Evolutionary conservation across 176 grass and related monocot genomes (phyloP).

Genomic region (Tillandsia fasciculata): DNA sequence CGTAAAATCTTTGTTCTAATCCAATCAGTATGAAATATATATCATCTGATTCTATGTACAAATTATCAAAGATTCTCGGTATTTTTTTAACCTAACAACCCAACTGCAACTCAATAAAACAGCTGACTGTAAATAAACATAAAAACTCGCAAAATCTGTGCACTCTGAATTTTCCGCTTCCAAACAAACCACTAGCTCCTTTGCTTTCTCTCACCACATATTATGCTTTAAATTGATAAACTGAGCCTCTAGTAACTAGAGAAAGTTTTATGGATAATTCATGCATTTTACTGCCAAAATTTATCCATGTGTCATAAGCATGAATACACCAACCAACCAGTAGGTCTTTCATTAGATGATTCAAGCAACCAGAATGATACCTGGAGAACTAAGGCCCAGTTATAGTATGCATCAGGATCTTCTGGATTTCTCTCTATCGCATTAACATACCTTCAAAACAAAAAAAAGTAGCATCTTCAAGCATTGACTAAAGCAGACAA

Average conservation of each 20-base stretch:
- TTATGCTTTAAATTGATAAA: too few species aligned
- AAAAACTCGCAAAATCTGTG: too few species aligned
- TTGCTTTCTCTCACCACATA: too few species aligned
- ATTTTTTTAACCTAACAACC: too few species aligned
- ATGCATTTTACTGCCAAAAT: neutral
- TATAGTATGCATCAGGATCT: slow-evolving; percentile 96
- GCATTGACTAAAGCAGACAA: slow-evolving; percentile 16
- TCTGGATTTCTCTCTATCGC: slow-evolving; percentile 95
- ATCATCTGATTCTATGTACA: too few species aligned
- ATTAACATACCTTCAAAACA: slow-evolving; percentile 67
- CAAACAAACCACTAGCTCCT: too few species aligned
- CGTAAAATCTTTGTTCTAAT: neutral
- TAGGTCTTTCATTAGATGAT: slow-evolving; percentile 3
- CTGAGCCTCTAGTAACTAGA: neutral
- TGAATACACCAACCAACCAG: slow-evolving; percentile 5
- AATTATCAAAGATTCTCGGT: too few species aligned
- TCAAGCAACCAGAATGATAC: slow-evolving; percentile 23
- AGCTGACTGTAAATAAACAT: too few species aligned
- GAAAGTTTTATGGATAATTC: neutral
- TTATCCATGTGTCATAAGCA: neutral
- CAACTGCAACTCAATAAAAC: too few species aligned
- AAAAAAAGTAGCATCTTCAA: slow-evolving; percentile 7
- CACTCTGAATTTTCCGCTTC: too few species aligned
- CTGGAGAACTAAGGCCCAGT: slow-evolving; percentile 98
- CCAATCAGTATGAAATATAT: neutral